A percentile compares a stretch with the other conserved stretches of the same genome.
Evolutionary conservation across 176 grass and related monocot species (phyloP).

Genomic region (Coix lacrymajobi): DNA sequence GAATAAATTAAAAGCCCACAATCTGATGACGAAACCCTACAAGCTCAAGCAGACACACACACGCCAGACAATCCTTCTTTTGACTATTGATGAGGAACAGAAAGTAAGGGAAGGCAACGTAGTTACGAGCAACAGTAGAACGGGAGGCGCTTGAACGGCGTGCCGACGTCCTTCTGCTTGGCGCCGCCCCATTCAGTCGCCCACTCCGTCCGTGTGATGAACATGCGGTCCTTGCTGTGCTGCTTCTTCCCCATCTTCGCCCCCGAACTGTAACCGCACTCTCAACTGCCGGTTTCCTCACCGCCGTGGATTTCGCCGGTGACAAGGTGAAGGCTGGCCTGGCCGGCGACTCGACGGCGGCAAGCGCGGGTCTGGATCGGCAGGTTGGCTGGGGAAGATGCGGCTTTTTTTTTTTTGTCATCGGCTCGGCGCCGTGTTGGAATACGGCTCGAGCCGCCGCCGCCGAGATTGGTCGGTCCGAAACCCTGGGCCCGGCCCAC

Average conservation of each 20-base stretch:
- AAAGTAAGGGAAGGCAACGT: neutral
- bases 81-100: neutral
- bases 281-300: neutral
- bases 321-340: neutral
- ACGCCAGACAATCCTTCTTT: neutral
- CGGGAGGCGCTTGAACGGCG: slow-evolving; percentile 83
- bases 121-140: slow-evolving; percentile 98
- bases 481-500: neutral
- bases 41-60: slow-evolving; percentile 9
- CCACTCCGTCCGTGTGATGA: slow-evolving; percentile 94
- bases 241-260: slow-evolving; percentile 97
- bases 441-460: slow-evolving; percentile 10
- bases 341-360: slow-evolving; percentile 21
- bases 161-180: slow-evolving; percentile 62
- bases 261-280: neutral
- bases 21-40: slow-evolving; percentile 21
- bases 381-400: slow-evolving; percentile 16
- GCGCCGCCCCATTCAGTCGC: slow-evolving; percentile 97
- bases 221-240: slow-evolving; percentile 99
- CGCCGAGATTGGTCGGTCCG: slow-evolving; percentile 4
- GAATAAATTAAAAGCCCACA: neutral
- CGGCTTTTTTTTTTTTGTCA: neutral
- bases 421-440: slow-evolving; percentile 17
- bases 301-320: slow-evolving; percentile 12
- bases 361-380: neutral